Evolutionary conservation across 768 basidiomycete genomes (phyloP), one percentile per base, ranked within the genome.

Genomic region (Chlorophyllum brunneum): DNA sequence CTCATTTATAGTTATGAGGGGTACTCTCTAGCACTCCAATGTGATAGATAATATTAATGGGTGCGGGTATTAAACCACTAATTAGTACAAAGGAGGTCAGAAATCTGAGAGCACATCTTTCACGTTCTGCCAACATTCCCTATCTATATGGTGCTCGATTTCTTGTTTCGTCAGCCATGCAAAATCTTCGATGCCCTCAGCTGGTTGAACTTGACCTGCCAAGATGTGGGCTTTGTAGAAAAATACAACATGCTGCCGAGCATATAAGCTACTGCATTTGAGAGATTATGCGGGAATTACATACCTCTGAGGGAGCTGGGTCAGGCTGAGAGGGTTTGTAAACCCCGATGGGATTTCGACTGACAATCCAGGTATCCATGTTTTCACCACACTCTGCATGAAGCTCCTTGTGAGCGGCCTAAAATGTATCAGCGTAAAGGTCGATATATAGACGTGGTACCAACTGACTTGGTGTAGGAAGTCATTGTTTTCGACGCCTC

Each of bases 121-220:
- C 58, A 92, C 73, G 46, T 79, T 79, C 40, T 74, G 61, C 92
- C 92, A 95, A 61, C 93, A 95, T 37, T 77, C 67, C 58, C 67
- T 64, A 48, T 81, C 75, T n/a, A 93, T 83, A 48, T 77, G 77
- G 10, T 77, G 70, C 64, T 85, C 73, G 39, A 98, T 84, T 73
- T 99, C 95, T 64, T 92, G 78, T 69, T 93, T 92, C 44, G 92
- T 95, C 55, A 98, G 73, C 95, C 95, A 98, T 5, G 92, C 94
- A 70, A 90, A 95, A 61, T 90, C 89, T 44, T 74, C 70, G 55
- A 88, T 71, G n/a, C 73, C 64, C 27, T 79, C 65, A 15, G 86
- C 82, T 5, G 51, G 51, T 16, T 71, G 74, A 27, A 85, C 86
- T 66, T 94, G 89, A 15, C 95, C 95, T 2, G 91, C 85, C 62